Conservation (phyloP, 345 rosid species). For the Carallia pectinifolia region DNA sequence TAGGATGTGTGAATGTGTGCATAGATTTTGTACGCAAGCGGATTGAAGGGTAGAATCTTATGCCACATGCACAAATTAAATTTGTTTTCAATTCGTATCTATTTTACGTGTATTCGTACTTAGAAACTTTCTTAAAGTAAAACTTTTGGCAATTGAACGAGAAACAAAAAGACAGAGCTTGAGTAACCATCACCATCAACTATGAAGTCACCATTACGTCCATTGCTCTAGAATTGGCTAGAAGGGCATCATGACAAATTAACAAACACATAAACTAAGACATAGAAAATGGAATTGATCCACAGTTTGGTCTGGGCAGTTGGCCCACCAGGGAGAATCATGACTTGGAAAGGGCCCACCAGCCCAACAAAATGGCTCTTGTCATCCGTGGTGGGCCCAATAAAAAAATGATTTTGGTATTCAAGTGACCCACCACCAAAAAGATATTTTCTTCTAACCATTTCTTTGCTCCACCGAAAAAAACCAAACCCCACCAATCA, state of each 20-base stretch:
- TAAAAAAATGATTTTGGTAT: constrained; percentile 7
- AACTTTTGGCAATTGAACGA: neutral
- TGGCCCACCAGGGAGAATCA: constrained; percentile 29
- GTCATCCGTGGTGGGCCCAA: constrained; percentile 29
- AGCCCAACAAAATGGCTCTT: constrained; percentile 8
- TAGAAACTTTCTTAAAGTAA: too few relatives aligned
- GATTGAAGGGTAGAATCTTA: too few relatives aligned
- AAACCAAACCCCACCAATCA: too few relatives aligned
- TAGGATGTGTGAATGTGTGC: too few relatives aligned
- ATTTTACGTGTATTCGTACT: too few relatives aligned
- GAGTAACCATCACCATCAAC: constrained; percentile 9
- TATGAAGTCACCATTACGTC: neutral
- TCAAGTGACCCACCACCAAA: neutral
- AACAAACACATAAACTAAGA: neutral
- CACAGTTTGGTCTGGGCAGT: constrained; percentile 22
- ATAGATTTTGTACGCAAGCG: too few relatives aligned
- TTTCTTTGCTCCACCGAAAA: too few relatives aligned
- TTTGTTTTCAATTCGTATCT: too few relatives aligned
- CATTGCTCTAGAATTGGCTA: constrained; percentile 4
- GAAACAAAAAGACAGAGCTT: neutral
- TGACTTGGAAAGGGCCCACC: constrained; percentile 23
- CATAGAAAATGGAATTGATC: neutral
- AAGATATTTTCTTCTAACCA: neutral
- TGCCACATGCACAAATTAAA: too few relatives aligned
- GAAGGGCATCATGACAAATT: constrained; percentile 8